Conservation (phyloP, 805 yeast genomes). For the Candida hispaniensis region DNA sequence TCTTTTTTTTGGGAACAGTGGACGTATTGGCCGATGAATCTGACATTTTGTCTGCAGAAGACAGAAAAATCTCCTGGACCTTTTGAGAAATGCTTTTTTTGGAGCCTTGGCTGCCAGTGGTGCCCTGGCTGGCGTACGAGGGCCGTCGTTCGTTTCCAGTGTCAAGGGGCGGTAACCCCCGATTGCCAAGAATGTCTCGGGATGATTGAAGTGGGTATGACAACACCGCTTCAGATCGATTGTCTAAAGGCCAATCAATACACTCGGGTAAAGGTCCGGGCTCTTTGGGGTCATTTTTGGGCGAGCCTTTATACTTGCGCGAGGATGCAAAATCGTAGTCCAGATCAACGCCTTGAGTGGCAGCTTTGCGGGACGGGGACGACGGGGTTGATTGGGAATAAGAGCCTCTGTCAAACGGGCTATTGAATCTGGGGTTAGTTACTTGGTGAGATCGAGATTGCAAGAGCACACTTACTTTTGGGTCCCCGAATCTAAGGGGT, state of each 20-base stretch:
- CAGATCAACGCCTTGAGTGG: constrained; percentile 14
- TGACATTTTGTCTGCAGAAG: constrained; percentile 3
- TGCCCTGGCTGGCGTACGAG: constrained; percentile 16
- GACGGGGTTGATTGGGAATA: constrained; percentile 11
- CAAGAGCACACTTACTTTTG: no score
- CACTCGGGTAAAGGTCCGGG: constrained; percentile 6
- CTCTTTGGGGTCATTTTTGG: background rate
- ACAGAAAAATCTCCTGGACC: constrained; percentile 12
- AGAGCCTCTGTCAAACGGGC: no score
- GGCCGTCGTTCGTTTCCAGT: constrained; percentile 15
- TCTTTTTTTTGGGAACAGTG: background rate
- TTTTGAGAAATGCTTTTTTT: constrained; percentile 13
- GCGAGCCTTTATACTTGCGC: background rate
- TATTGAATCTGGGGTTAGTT: no score
- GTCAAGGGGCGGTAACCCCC: constrained; percentile 10
- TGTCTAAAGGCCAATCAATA: background rate
- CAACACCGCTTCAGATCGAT: constrained; percentile 3
- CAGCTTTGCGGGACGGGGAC: constrained; percentile 9
- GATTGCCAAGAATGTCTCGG: constrained; percentile 3
- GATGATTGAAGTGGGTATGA: constrained; percentile 5
- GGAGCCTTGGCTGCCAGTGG: constrained; percentile 15
- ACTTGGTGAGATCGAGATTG: no score
- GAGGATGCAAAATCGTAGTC: constrained; percentile 13
- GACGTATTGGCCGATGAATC: constrained; percentile 5
- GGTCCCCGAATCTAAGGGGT: no score